A percentile compares a stretch with the other conserved stretches of the same genome.
phyloP scores from a whole-genome alignment of 2,329 filamentous ascomycete species.

The Pseudonectria foliicola region DNA sequence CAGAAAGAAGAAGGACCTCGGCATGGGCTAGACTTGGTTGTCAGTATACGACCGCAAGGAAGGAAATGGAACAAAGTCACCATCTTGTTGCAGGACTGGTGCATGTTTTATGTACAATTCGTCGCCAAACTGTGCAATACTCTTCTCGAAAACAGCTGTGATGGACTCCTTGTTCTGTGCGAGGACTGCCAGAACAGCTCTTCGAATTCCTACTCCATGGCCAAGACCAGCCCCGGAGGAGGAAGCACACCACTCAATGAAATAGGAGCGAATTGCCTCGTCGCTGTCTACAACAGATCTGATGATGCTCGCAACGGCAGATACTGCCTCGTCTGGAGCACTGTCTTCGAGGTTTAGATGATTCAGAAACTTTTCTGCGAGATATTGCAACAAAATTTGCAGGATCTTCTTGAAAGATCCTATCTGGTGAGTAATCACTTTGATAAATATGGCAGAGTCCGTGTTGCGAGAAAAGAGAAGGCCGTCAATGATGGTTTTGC shows the following conservation, averaged over 20 bases:
- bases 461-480: conserved; percentile 29
- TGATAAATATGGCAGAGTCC: conserved; percentile 19
- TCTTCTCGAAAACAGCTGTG: conserved; percentile 56
- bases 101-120: conserved; percentile 80
- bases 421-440: conserved; percentile 23
- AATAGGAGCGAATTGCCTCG: conserved; percentile 40
- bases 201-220: conserved; percentile 56
- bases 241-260: conserved; percentile 59
- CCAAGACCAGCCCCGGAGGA: conserved; percentile 59
- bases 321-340: conserved; percentile 34
- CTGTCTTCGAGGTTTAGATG: conserved; percentile 25
- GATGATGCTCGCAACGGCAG: conserved; percentile 53
- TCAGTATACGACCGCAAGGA: conserved; percentile 13
- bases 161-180: conserved; percentile 45
- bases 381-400: conserved; percentile 27
- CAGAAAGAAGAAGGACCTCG: conserved; percentile 69
- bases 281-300: conserved; percentile 40
- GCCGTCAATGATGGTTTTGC: conserved; percentile 28
- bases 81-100: conserved; percentile 81
- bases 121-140: conserved; percentile 71
- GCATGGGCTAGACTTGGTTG: conserved; percentile 57
- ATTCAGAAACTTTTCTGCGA: conserved; percentile 40
- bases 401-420: conserved; percentile 21
- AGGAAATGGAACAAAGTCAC: conserved; percentile 36
- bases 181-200: conserved; percentile 56